Conservation (phyloP, 2,329 filamentous ascomycete genomes). For the Harringtonia aguacate region DNA sequence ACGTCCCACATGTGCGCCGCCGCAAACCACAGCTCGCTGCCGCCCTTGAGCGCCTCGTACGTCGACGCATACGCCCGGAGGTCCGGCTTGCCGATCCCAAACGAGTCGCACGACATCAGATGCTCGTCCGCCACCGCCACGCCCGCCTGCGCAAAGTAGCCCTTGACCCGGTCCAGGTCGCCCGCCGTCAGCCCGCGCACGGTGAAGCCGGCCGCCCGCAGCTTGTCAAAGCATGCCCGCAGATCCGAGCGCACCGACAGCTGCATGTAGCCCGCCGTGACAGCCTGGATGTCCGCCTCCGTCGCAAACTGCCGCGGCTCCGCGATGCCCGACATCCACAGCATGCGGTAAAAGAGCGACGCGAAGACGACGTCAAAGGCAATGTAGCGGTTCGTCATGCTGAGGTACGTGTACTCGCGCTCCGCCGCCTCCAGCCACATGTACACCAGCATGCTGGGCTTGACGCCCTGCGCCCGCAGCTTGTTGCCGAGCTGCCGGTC, state of each 20-base stretch:
- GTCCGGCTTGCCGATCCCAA: background rate
- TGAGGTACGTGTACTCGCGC: background rate
- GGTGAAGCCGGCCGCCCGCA: slow-evolving; percentile 1
- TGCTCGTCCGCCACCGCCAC: background rate
- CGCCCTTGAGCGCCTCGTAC: background rate
- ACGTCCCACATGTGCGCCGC: background rate
- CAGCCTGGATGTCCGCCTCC: slow-evolving; percentile 7
- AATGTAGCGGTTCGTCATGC: background rate
- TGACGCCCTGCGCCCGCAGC: background rate
- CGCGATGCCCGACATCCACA: background rate
- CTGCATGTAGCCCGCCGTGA: background rate
- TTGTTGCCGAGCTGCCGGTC: background rate
- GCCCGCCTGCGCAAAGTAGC: background rate
- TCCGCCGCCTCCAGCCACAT: background rate
- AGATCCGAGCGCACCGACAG: background rate
- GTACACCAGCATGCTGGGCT: background rate
- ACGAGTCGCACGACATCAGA: background rate
- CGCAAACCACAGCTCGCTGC: background rate
- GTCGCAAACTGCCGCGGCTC: background rate
- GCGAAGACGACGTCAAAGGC: background rate
- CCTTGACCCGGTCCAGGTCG: background rate
- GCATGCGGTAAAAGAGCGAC: background rate
- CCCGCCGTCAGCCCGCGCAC: background rate
- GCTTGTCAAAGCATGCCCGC: background rate
- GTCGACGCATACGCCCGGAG: background rate